phyloP scores from a whole-genome alignment of 495 filamentous ascomycete species.

The Aspergillus homomorphus region DNA sequence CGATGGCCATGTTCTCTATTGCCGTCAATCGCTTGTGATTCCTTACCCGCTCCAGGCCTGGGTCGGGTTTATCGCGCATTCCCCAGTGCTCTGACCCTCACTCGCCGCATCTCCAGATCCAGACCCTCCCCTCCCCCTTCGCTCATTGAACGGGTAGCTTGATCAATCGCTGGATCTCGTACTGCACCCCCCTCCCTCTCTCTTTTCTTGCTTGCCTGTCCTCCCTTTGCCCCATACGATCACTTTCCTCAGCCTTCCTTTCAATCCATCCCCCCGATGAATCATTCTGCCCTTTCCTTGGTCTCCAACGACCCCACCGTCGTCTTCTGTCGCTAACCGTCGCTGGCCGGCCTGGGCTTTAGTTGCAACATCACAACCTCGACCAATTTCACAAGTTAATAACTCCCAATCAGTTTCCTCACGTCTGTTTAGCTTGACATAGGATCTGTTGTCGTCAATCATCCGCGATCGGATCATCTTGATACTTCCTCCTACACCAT shows the following conservation, averaged over 20 bases:
- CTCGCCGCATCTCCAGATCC: conserved; percentile 11
- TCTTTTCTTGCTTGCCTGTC: conserved; percentile 19
- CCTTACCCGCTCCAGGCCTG: conserved; percentile 18
- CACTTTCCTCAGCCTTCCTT: conserved; percentile 11
- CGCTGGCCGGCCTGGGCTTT: conserved; percentile 7
- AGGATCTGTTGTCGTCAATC: conserved; percentile 46
- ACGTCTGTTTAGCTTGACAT: conserved; percentile 30
- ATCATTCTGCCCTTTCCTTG: background rate
- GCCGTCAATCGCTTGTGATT: conserved; percentile 19
- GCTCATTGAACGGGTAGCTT: conserved; percentile 18
- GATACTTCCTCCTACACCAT: conserved; percentile 43
- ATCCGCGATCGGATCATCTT: conserved; percentile 44
- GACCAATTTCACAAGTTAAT: background rate
- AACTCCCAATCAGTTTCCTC: conserved; percentile 1
- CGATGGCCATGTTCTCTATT: conserved; percentile 19
- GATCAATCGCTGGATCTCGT: background rate
- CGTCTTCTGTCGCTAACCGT: conserved; percentile 16
- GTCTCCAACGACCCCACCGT: conserved; percentile 16
- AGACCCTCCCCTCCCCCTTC: conserved; percentile 13
- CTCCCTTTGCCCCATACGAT: conserved; percentile 8
- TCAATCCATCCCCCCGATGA: conserved; percentile 13
- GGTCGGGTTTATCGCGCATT: conserved; percentile 19
- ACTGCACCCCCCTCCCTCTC: conserved; percentile 12
- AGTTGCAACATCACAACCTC: background rate
- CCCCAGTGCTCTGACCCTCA: conserved; percentile 25